phyloP scores from a whole-genome alignment of 164 flowering plant species.

The Tetracentron sinense region DNA sequence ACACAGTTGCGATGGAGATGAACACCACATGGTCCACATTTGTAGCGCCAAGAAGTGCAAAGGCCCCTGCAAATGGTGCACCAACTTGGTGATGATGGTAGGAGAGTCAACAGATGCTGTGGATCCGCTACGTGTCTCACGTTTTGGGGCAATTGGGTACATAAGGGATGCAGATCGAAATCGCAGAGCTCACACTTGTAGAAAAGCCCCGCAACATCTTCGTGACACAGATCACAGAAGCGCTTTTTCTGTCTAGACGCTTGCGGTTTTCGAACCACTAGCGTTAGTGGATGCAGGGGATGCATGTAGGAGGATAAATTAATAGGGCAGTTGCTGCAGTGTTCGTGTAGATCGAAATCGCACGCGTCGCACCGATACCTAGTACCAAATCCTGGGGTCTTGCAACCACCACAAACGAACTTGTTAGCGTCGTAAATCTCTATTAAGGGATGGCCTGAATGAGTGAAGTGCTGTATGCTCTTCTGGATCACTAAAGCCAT shows the following conservation, averaged over 20 bases:
- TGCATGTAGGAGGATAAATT: slow-evolving; percentile 23
- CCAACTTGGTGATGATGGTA: not conserved
- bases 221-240: slow-evolving; percentile 15
- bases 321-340: slow-evolving; percentile 21
- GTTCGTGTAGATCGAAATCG: slow-evolving; percentile 21
- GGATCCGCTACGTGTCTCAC: not conserved
- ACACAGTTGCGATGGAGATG: slow-evolving; percentile 10
- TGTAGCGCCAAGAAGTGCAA: slow-evolving; percentile 5
- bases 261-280: slow-evolving; percentile 6
- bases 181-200: slow-evolving; percentile 2
- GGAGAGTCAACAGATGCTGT: slow-evolving; percentile 3
- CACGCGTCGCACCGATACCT: slow-evolving; percentile 19
- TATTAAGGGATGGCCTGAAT: slow-evolving; percentile 9
- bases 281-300: slow-evolving; percentile 16
- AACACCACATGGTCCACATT: slow-evolving; percentile 9
- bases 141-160: slow-evolving; percentile 4
- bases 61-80: not conserved
- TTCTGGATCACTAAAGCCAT: not conserved
- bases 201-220: slow-evolving; percentile 11
- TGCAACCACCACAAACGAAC: slow-evolving; percentile 26
- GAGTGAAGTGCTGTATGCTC: slow-evolving; percentile 12
- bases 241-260: not conserved
- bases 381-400: slow-evolving; percentile 13
- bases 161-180: slow-evolving; percentile 7
- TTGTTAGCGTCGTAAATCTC: not conserved